These are phyloP conservation scores for Penicillium decumbens DNA, from an alignment of 2,329 filamentous ascomycete species.

Conservation along the genomic window DNA sequence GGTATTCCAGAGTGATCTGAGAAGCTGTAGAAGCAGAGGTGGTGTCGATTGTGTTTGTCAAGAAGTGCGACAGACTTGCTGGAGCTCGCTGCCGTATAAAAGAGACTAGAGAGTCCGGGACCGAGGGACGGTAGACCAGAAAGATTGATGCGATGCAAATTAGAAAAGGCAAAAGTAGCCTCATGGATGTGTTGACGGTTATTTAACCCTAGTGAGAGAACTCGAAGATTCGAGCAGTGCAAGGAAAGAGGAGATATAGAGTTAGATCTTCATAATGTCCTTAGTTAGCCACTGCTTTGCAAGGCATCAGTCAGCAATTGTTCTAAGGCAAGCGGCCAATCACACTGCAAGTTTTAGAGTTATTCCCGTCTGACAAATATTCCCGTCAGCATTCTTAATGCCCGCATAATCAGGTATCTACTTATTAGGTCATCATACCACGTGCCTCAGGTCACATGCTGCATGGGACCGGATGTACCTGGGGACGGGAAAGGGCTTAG, in stretches of 20 bases:
- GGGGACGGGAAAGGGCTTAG: too few species aligned
- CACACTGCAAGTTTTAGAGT: conserved; percentile 5
- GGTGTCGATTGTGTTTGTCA: conserved; percentile 10
- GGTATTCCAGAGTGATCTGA: conserved; percentile 1
- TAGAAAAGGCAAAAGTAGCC: conserved; percentile 33
- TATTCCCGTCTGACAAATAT: conserved; percentile 21
- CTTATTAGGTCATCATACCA: not conserved
- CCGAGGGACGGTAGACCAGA: conserved; percentile 23
- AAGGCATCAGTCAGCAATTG: conserved; percentile 25
- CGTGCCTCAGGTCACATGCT: not conserved
- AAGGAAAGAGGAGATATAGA: conserved; percentile 2
- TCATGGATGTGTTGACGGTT: conserved; percentile 28
- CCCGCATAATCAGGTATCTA: not conserved
- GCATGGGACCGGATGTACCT: too few species aligned
- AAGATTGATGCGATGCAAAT: conserved; percentile 37
- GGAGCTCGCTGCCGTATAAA: conserved; percentile 19
- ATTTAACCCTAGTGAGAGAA: conserved; percentile 25
- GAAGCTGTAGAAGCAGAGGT: conserved; percentile 7
- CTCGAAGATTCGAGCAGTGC: conserved; percentile 24
- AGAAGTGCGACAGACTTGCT: conserved; percentile 14
- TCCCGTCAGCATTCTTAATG: conserved; percentile 21
- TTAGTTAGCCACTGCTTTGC: conserved; percentile 14
- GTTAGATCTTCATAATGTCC: conserved; percentile 24
- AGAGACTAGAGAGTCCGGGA: conserved; percentile 18
- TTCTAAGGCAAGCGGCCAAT: not conserved